Percentiles rank a stretch among this genome's conserved stretches.
Evolutionary conservation across 2,329 filamentous ascomycete genomes (phyloP).

Genomic region (Chaetomiaceae sp.): DNA sequence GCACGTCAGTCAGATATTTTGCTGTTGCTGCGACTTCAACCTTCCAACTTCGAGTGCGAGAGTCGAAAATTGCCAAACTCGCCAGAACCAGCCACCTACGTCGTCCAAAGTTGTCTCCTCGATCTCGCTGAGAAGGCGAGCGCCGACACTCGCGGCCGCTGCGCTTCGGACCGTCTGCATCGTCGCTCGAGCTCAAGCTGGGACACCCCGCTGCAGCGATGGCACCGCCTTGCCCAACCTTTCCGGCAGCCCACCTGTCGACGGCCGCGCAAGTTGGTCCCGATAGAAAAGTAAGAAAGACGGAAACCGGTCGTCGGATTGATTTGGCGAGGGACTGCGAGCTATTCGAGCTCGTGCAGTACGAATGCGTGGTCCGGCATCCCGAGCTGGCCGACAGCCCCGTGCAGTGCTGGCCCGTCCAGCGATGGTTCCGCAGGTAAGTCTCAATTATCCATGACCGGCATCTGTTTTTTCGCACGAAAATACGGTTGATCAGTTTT

Average conservation of each 20-base stretch:
- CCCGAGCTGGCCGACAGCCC: constrained; percentile 43
- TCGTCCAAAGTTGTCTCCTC: constrained; percentile 56
- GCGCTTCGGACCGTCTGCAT: constrained; percentile 37
- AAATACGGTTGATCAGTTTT: constrained; percentile 5
- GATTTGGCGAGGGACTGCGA: constrained; percentile 50
- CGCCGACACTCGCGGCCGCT: constrained; percentile 42
- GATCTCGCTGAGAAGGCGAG: constrained; percentile 49
- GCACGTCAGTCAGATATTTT: neutral
- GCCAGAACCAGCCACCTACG: constrained; percentile 35
- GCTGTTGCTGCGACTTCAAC: neutral
- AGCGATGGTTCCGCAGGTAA: constrained; percentile 58
- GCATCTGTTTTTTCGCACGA: neutral
- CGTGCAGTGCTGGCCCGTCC: constrained; percentile 53
- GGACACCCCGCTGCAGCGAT: constrained; percentile 35
- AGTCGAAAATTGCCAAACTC: neutral
- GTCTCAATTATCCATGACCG: constrained; percentile 23
- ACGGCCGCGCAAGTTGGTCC: constrained; percentile 44
- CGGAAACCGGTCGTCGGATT: constrained; percentile 37
- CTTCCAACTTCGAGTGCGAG: neutral
- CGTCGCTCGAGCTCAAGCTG: constrained; percentile 31
- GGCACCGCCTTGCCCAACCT: constrained; percentile 55
- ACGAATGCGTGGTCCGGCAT: constrained; percentile 52
- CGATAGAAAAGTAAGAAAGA: constrained; percentile 51
- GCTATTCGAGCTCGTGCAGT: constrained; percentile 56
- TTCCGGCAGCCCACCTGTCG: constrained; percentile 49